Evolutionary conservation across 495 filamentous ascomycete species (phyloP).

Genomic region (Penicillium chermesinum): DNA sequence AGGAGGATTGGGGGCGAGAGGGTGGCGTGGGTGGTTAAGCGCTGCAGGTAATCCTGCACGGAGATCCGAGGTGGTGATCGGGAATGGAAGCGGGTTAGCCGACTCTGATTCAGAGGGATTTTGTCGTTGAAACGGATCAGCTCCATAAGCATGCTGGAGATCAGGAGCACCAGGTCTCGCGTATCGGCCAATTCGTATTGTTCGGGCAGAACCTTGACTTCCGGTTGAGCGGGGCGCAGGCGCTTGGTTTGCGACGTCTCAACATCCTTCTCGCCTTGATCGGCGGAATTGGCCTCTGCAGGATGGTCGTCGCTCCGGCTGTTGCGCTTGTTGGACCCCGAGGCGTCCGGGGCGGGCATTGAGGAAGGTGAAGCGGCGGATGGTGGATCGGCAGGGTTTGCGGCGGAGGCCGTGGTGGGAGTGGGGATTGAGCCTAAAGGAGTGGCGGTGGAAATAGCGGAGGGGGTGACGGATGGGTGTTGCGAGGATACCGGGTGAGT

Average conservation of each 20-base stretch:
- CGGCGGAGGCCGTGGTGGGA: constrained; percentile 11
- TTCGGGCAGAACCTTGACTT: constrained; percentile 66
- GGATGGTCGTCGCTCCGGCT: constrained; percentile 30
- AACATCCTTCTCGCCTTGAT: constrained; percentile 39
- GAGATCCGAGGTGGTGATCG: constrained; percentile 91
- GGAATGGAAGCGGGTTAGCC: constrained; percentile 91
- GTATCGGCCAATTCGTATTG: constrained; percentile 74
- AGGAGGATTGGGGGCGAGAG: constrained; percentile 90
- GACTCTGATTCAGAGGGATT: constrained; percentile 75
- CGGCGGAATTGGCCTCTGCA: constrained; percentile 33
- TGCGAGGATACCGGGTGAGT: constrained; percentile 20
- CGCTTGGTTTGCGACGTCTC: constrained; percentile 50
- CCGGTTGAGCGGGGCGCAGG: constrained; percentile 47
- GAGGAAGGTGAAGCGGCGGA: constrained; percentile 24
- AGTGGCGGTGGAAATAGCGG: constrained; percentile 13
- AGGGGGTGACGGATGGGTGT: constrained; percentile 16
- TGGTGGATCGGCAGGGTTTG: constrained; percentile 24
- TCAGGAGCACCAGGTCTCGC: constrained; percentile 80
- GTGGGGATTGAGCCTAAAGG: constrained; percentile 13
- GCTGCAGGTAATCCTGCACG: constrained; percentile 84
- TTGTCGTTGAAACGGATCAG: constrained; percentile 88
- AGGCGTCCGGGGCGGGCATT: constrained; percentile 33
- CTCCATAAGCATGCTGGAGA: constrained; percentile 93
- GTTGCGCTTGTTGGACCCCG: constrained; percentile 41
- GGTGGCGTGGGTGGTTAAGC: constrained; percentile 89